Conservation (phyloP, 805 yeast species). For the Barnettozyma pratensis region DNA sequence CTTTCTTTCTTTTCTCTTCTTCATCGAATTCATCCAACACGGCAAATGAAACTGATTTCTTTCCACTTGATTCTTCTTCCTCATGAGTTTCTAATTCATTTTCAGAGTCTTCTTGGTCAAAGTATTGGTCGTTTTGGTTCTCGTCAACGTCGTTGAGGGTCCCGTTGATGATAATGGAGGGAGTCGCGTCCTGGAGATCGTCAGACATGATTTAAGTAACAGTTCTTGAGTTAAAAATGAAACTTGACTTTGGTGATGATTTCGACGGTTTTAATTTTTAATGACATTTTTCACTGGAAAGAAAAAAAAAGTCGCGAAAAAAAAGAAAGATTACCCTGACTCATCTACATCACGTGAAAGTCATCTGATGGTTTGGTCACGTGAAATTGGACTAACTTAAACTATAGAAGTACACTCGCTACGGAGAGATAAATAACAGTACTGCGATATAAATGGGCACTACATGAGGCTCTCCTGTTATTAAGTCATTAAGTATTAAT, state of each 20-base stretch:
- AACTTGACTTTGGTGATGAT: not conserved
- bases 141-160: constrained; percentile 34
- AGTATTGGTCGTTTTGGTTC: constrained; percentile 22
- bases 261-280: not conserved
- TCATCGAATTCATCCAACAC: constrained; percentile 62
- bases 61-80: constrained; percentile 34
- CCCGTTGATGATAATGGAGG: constrained; percentile 76
- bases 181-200: constrained; percentile 80
- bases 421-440: too few relatives aligned
- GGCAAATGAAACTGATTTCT: constrained; percentile 83
- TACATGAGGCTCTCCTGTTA: constrained; percentile 2
- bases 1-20: constrained; percentile 73
- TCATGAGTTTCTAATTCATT: constrained; percentile 34
- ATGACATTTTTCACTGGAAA: not conserved
- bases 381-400: not conserved
- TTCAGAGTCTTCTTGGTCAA: constrained; percentile 36
- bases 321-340: constrained; percentile 6
- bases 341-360: not conserved
- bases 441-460: not conserved
- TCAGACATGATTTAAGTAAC: constrained; percentile 46
- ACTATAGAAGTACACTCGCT: not conserved
- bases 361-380: not conserved
- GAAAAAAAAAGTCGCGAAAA: constrained; percentile 2
- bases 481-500: not conserved
- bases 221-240: not conserved